Percentiles rank a stretch among this genome's conserved stretches.
These are phyloP conservation scores for Podaxis carcinomalis DNA, from an alignment of 768 basidiomycete species.

Conservation along the genomic window DNA sequence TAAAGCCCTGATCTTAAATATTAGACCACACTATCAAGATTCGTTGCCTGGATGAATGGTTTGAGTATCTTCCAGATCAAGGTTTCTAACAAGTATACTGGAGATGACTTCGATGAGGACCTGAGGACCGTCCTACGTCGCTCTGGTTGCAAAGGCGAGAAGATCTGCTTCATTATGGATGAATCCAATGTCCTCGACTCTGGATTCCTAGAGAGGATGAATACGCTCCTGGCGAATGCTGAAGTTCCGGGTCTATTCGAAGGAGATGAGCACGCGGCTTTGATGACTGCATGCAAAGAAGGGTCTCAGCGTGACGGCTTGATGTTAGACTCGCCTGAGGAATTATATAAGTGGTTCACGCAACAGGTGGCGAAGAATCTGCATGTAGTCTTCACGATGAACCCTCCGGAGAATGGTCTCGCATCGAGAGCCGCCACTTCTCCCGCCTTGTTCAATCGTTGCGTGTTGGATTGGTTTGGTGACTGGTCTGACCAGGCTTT, in stretches of 20 bases:
- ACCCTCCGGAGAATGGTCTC: conserved; percentile 92
- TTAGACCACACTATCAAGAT: conserved; percentile 95
- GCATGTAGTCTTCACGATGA: conserved; percentile 99
- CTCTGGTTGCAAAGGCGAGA: conserved; percentile 97
- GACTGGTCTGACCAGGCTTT: conserved; percentile 99
- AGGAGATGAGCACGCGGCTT: conserved; percentile 95
- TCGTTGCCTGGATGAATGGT: conserved; percentile 99
- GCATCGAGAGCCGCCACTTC: conserved; percentile 96
- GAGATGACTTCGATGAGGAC: conserved; percentile 98
- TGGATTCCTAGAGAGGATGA: conserved; percentile 99
- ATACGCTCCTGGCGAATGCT: conserved; percentile 97
- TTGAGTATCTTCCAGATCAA: conserved; percentile 99
- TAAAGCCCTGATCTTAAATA: conserved; percentile 7
- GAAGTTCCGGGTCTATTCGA: conserved; percentile 99
- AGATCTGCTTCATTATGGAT: conserved; percentile 99
- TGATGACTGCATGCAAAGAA: conserved; percentile 99
- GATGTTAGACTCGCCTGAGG: conserved; percentile 97
- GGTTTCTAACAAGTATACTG: conserved; percentile 98
- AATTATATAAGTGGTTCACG: conserved; percentile 98
- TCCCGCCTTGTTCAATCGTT: conserved; percentile 97
- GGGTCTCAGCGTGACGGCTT: conserved; percentile 98
- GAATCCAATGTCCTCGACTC: conserved; percentile 99
- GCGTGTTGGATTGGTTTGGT: conserved; percentile 99
- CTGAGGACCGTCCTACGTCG: conserved; percentile 91
- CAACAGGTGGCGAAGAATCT: conserved; percentile 97